A percentile compares a stretch with the other conserved stretches of the same genome.
phyloP scores from a whole-genome alignment of 2,329 filamentous ascomycete genomes.

The Beauveria medogensis region DNA sequence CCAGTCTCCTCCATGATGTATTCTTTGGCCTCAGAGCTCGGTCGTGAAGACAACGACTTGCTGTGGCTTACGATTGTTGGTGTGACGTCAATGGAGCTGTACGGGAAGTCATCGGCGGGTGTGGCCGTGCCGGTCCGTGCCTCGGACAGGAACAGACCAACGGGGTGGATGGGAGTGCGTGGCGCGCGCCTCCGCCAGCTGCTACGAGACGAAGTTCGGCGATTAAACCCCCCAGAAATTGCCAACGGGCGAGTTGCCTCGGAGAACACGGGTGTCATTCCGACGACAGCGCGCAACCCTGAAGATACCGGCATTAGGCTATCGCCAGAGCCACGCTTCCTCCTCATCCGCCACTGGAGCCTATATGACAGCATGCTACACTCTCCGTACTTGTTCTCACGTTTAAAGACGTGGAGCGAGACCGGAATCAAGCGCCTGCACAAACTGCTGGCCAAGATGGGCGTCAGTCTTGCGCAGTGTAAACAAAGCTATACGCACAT shows the following conservation, averaged over 20 bases:
- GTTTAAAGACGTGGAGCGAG: slow-evolving; percentile 92
- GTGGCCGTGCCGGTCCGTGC: slow-evolving; percentile 53
- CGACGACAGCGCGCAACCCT: slow-evolving; percentile 77
- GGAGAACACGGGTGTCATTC: slow-evolving; percentile 73
- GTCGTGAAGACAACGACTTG: slow-evolving; percentile 92
- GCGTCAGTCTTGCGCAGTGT: slow-evolving; percentile 85
- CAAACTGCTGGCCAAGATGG: slow-evolving; percentile 96
- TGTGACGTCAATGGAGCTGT: slow-evolving; percentile 87
- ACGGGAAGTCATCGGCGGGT: slow-evolving; percentile 76
- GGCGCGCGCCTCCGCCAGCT: slow-evolving; percentile 79
- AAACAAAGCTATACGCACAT: slow-evolving; percentile 96
- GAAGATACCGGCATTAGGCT: slow-evolving; percentile 88
- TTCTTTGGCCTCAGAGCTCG: slow-evolving; percentile 86
- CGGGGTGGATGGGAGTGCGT: slow-evolving; percentile 74
- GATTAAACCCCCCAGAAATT: slow-evolving; percentile 73
- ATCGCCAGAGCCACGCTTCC: slow-evolving; percentile 86
- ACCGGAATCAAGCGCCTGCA: slow-evolving; percentile 79
- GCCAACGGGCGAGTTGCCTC: slow-evolving; percentile 53
- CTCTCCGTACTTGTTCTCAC: slow-evolving; percentile 85
- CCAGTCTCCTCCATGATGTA: slow-evolving; percentile 93
- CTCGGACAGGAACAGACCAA: slow-evolving; percentile 47
- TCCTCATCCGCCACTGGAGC: slow-evolving; percentile 92
- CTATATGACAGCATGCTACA: slow-evolving; percentile 98
- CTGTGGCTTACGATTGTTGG: slow-evolving; percentile 94
- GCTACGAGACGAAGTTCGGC: slow-evolving; percentile 85